Evolutionary conservation across 208 protist genomes (phyloP).

Genomic region (Pavlovales sp.): DNA sequence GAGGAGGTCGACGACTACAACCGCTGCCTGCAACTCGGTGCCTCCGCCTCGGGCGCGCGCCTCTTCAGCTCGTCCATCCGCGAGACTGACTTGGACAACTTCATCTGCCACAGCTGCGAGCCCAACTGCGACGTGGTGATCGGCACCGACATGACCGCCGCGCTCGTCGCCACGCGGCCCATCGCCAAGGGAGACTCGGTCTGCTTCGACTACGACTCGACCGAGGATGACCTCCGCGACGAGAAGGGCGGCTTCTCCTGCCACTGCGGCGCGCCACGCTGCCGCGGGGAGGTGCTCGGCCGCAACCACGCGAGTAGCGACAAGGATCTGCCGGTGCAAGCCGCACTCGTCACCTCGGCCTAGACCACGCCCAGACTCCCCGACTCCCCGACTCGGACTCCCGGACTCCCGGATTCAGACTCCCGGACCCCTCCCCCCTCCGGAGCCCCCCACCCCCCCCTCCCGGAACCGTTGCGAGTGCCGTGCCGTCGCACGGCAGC

Average conservation of each 20-base stretch:
- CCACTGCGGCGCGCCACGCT: not conserved
- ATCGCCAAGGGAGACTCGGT: conserved; percentile 1
- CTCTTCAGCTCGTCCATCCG: conserved; percentile 24
- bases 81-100: conserved; percentile 20
- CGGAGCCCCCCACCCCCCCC: too few species aligned
- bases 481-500: too few species aligned
- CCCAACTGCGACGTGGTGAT: conserved; percentile 8
- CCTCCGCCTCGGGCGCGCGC: not conserved
- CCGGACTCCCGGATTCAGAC: too few species aligned
- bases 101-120: conserved; percentile 17
- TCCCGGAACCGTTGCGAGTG: too few species aligned
- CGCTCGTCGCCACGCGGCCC: not conserved
- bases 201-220: conserved; percentile 29
- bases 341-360: too few species aligned
- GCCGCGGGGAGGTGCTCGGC: conserved; percentile 6
- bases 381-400: too few species aligned
- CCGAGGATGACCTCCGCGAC: conserved; percentile 23
- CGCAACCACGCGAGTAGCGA: not conserved
- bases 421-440: too few species aligned
- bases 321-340: too few species aligned
- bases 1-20: conserved; percentile 26
- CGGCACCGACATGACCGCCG: not conserved
- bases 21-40: not conserved
- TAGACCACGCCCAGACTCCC: too few species aligned
- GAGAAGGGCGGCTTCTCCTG: conserved; percentile 12